Evolutionary conservation across 352 stramenopile genomes (phyloP).

Genomic region (Phytopythium oedochilum): DNA sequence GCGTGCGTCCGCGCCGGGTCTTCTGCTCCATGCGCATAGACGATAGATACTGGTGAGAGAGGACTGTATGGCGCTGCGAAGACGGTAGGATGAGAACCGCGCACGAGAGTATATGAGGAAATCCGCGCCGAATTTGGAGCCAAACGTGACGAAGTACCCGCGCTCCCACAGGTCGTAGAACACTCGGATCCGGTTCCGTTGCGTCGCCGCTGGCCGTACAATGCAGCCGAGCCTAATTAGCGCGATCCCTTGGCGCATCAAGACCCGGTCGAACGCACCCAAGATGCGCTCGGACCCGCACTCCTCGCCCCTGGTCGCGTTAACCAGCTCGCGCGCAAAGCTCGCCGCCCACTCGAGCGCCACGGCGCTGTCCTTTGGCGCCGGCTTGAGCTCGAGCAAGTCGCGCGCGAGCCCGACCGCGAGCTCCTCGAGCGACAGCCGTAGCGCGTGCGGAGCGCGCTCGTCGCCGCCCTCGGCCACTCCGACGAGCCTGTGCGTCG

Average conservation of each 20-base stretch:
- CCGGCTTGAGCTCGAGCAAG: slow-evolving; percentile 16
- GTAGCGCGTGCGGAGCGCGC: slow-evolving; percentile 10
- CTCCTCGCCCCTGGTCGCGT: neutral
- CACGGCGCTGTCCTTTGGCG: neutral
- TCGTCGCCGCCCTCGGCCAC: slow-evolving; percentile 9
- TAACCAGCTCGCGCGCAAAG: neutral
- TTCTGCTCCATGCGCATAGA: slow-evolving; percentile 10
- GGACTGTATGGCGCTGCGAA: neutral
- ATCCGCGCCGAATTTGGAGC: slow-evolving; percentile 81
- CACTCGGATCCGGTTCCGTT: slow-evolving; percentile 31
- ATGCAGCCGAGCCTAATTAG: neutral
- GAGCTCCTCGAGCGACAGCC: slow-evolving; percentile 48
- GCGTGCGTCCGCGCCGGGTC: slow-evolving; percentile 41
- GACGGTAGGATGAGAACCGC: neutral
- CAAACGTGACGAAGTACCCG: slow-evolving; percentile 62
- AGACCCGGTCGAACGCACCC: neutral
- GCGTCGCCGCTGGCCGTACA: slow-evolving; percentile 9
- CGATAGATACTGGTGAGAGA: neutral
- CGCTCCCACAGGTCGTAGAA: slow-evolving; percentile 64
- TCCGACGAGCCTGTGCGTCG: slow-evolving; percentile 21
- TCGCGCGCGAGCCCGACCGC: slow-evolving; percentile 26
- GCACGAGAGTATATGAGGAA: slow-evolving; percentile 76
- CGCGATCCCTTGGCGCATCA: no score
- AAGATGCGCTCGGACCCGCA: neutral
- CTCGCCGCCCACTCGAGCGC: neutral